Evolutionary conservation across 306 rosid genomes (phyloP), one percentile per base, ranked within the genome.

Genomic region (Cicer bijugum): DNA sequence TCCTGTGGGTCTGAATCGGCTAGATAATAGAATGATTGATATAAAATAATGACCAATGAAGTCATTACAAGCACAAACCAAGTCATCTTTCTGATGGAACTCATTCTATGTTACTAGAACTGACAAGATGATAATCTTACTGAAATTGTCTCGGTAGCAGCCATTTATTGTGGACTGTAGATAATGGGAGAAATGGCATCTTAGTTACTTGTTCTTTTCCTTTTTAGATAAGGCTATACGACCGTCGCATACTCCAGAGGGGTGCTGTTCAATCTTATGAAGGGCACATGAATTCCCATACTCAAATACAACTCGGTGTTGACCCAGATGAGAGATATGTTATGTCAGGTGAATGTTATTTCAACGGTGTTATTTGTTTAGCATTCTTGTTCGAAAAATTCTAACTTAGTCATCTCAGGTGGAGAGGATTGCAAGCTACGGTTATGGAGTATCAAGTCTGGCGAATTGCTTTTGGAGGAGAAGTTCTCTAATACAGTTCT

Each of bases 371-470:
- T 45, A 62, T 69, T 20, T 74, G 20, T 75, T 63, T n/a, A 33
- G 50, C 50, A 75, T 58, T 12, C 63, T 67, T 38, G 53, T 62
- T 50, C 7, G 9, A 37, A 55, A 66, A 69, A 47, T 76, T 66
- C 60, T 74, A 52, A 63, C 37, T 58, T 47, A n/a, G 37, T 78
- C 67, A 38, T 83, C 60, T 68, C 81, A 91, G 97, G 97, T 73
- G 97, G 97, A 80, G 95, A 88, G 84, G 97, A 94, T 85, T 83
- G 88, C 88, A 85, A 82, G n/a, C 78, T 94, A 57, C 85, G 96
- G 56, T 38, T 87, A 20, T 94, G 97, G 96, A 91, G 89, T 69
- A 89, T 94, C 68, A 91, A 86, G 82, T 88, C 98, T 2, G 97
- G 98, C 2, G 85, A 94, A 85, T 71, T 94, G 50, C 90, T 91